Base-by-base conservation (phyloP, 305 asterid genomes). In the Fraxinus angustifolia region DNA sequence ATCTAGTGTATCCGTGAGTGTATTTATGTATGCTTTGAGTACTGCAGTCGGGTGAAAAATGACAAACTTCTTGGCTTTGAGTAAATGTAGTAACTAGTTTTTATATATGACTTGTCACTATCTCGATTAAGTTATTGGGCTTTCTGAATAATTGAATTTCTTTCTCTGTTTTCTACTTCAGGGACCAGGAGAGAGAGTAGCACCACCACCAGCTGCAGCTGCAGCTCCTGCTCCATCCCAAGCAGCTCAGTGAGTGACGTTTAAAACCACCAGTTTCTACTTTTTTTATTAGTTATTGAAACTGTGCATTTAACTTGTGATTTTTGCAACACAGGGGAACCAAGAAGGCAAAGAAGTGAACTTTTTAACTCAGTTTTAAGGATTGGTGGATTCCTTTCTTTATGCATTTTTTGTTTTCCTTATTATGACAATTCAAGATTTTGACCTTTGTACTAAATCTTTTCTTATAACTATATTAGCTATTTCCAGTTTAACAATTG, bases 111-210 rank as follows among this genome's bases (percentile, higher is more conserved):
- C 10, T 16, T 45, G 23, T 14, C 65, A 6, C 26, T 17, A n/a
- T 58, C 8, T 19, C 7, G 67, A 56, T 58, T 8, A 3, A 17
- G 73, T 28, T 28, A 11, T 67, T 67, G 5, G 14, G 2, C 58
- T 31, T 56, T 23, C 2, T 75, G n/a, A 78, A 35, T 12, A 21
- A 12, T 34, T 58, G 31, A 10, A 10, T 28, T 17, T 58, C 60
- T 71, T n/a, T 21, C 8, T n/a, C 42, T 17, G 45, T 50, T 31
- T 26, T 17, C 38, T 0, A 12, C 31, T 65, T n/a, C 89, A 94
- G 98, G 98, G 97, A 40, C 97, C 97, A 1, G 93, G 87, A 33
- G 98, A 90, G 84, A 90, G 81, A 85, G 87, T 77, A 48, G 90
- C 89, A 33, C 87, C 88, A 30, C 83, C 91, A 3, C 6, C 6